Conservation (phyloP, 306 rosid species). For the Senna siamea region DNA sequence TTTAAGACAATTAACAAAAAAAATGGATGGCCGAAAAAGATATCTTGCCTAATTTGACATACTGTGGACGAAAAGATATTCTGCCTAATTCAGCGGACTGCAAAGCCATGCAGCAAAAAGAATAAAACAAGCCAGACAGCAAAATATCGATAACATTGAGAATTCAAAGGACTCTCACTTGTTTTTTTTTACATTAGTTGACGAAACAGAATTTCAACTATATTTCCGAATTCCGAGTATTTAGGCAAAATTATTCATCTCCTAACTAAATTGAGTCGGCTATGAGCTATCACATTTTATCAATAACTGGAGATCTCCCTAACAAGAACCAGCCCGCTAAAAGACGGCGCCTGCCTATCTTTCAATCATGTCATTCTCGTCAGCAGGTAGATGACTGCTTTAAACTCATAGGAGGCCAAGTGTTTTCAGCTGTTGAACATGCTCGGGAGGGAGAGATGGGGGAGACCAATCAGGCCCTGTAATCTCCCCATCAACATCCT, state of each 20-base stretch:
- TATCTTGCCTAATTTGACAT: no score
- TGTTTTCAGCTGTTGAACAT: slow-evolving; percentile 74
- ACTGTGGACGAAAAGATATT: no score
- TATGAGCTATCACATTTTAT: slow-evolving; percentile 19
- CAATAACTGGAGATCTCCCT: background rate
- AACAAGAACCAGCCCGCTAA: slow-evolving; percentile 22
- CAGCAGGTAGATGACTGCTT: slow-evolving; percentile 30
- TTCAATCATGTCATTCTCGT: slow-evolving; percentile 33
- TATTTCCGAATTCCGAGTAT: slow-evolving; percentile 30
- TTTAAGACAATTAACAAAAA: no score
- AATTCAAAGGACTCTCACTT: slow-evolving; percentile 30
- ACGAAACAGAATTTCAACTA: slow-evolving; percentile 9
- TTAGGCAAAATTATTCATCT: slow-evolving; percentile 32
- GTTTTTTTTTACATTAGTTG: slow-evolving; percentile 23
- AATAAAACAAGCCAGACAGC: background rate
- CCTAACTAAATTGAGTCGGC: slow-evolving; percentile 28
- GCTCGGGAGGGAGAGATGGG: slow-evolving; percentile 71
- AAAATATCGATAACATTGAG: slow-evolving; percentile 28
- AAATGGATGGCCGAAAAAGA: no score
- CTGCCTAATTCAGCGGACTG: background rate
- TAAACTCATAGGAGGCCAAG: slow-evolving; percentile 63
- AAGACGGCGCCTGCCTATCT: no score
- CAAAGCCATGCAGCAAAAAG: background rate
- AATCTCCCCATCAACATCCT: slow-evolving; percentile 80
- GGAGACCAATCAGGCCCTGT: slow-evolving; percentile 74